Evolutionary conservation across 2,329 filamentous ascomycete genomes (phyloP).

Genomic region (Epicoccum sorghinum): DNA sequence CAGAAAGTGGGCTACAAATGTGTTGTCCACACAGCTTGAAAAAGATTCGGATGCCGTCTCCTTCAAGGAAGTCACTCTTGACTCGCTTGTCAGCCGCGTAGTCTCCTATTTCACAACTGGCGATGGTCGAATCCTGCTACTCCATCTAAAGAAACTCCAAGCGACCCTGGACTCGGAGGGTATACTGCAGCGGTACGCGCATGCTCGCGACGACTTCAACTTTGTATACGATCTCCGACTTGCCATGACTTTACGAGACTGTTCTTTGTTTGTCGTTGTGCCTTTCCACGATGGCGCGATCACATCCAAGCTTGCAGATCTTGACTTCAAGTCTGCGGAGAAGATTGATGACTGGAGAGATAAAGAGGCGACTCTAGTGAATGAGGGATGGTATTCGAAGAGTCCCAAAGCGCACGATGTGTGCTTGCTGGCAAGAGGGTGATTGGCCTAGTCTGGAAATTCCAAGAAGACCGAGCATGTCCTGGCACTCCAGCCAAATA

Average conservation of each 20-base stretch:
- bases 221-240: constrained; percentile 32
- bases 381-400: constrained; percentile 49
- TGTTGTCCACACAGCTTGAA: constrained; percentile 6
- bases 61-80: neutral
- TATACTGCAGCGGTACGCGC: constrained; percentile 15
- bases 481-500: neutral
- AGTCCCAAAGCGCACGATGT: constrained; percentile 2
- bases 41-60: neutral
- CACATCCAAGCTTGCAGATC: constrained; percentile 53
- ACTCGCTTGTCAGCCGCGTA: constrained; percentile 20
- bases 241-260: constrained; percentile 57
- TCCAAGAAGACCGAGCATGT: no score
- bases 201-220: constrained; percentile 10
- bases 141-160: constrained; percentile 47
- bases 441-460: neutral
- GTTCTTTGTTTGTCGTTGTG: constrained; percentile 51
- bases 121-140: constrained; percentile 45
- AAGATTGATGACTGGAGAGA: constrained; percentile 51
- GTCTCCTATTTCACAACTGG: constrained; percentile 35
- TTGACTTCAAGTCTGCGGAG: constrained; percentile 53
- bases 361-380: constrained; percentile 48
- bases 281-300: constrained; percentile 24
- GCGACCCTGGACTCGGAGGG: constrained; percentile 47
- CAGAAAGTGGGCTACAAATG: constrained; percentile 19
- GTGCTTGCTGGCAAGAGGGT: constrained; percentile 5